phyloP scores from a whole-genome alignment of 2,329 filamentous ascomycete species.

The Neodidymelliopsis sp. region DNA sequence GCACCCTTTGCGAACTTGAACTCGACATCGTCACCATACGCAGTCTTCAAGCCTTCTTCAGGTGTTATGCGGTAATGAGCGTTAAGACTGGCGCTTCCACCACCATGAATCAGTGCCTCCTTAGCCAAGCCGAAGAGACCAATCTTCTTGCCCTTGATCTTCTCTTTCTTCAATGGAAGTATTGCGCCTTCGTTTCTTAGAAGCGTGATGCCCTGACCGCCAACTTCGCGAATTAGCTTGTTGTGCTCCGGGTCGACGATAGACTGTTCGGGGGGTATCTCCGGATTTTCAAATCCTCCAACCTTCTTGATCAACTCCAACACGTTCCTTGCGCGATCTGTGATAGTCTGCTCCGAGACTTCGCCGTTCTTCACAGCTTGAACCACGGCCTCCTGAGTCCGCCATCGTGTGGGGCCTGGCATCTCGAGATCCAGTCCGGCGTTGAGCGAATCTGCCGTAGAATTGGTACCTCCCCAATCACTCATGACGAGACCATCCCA shows the following conservation, averaged over 20 bases:
- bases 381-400: conserved; percentile 68
- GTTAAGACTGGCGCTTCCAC: conserved; percentile 41
- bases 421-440: conserved; percentile 50
- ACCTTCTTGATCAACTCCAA: conserved; percentile 72
- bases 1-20: conserved; percentile 46
- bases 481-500: conserved; percentile 72
- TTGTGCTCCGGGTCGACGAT: conserved; percentile 69
- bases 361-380: conserved; percentile 56
- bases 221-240: conserved; percentile 68
- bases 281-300: conserved; percentile 67
- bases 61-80: conserved; percentile 39
- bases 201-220: conserved; percentile 72
- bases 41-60: conserved; percentile 34
- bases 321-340: conserved; percentile 40
- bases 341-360: conserved; percentile 50
- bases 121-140: conserved; percentile 76
- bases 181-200: conserved; percentile 73
- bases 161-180: conserved; percentile 70
- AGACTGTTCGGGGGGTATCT: conserved; percentile 64
- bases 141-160: conserved; percentile 62
- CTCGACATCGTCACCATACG: conserved; percentile 39
- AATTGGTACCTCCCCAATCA: conserved; percentile 64
- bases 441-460: conserved; percentile 44
- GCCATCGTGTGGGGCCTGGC: conserved; percentile 68
- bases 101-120: conserved; percentile 45